Percentiles rank a stretch among this genome's conserved stretches.
Evolutionary conservation across 1,284 basidiomycete genomes (phyloP).

Genomic region (Cryptococcus sp.): DNA sequence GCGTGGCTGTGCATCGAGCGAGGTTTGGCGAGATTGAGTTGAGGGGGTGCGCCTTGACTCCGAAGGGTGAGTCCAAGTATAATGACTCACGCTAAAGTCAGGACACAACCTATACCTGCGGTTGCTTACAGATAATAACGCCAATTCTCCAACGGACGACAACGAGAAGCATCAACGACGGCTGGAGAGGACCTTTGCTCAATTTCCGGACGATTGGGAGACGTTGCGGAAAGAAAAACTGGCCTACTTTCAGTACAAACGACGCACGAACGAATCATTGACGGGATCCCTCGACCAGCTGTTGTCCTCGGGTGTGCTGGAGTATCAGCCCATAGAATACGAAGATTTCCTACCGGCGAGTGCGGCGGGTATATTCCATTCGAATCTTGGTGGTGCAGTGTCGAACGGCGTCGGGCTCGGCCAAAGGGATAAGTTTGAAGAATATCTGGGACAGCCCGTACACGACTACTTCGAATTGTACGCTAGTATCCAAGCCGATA

Average conservation of each 20-base stretch:
- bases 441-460: not conserved
- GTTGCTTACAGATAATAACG: slow-evolving; percentile 28
- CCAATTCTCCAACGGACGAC: slow-evolving; percentile 32
- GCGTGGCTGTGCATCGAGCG: slow-evolving; percentile 49
- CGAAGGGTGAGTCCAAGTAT: slow-evolving; percentile 33
- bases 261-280: slow-evolving; percentile 14
- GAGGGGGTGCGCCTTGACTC: slow-evolving; percentile 53
- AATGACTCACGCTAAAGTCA: slow-evolving; percentile 15
- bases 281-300: slow-evolving; percentile 31
- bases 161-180: slow-evolving; percentile 45
- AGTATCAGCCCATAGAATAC: slow-evolving; percentile 50
- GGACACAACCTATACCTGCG: slow-evolving; percentile 42
- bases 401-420: not conserved
- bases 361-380: slow-evolving; percentile 56
- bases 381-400: slow-evolving; percentile 43
- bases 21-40: slow-evolving; percentile 57
- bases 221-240: slow-evolving; percentile 35
- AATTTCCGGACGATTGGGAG: slow-evolving; percentile 43
- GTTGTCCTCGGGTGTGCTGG: slow-evolving; percentile 39
- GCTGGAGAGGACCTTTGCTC: slow-evolving; percentile 31
- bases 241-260: slow-evolving; percentile 37
- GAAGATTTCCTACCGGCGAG: slow-evolving; percentile 56
- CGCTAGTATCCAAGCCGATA: not conserved
- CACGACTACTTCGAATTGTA: not conserved
- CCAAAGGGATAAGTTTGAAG: not conserved